phyloP scores from a whole-genome alignment of 2,329 filamentous ascomycete species.

The Penicillium sp. region DNA sequence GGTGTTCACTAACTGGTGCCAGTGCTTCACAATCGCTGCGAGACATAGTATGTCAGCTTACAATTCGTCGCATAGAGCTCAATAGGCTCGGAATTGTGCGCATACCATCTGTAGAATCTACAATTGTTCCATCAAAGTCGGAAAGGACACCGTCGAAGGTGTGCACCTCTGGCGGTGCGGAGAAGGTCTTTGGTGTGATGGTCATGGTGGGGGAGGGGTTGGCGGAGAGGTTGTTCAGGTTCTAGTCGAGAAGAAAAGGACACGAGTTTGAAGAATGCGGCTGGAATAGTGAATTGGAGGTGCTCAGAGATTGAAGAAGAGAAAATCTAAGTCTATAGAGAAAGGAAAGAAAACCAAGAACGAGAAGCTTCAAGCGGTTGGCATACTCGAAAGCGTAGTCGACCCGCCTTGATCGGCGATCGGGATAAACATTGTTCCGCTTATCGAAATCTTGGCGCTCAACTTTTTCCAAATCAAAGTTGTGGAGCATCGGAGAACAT shows the following conservation, averaged over 20 bases:
- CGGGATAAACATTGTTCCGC: conserved; percentile 30
- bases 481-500: conserved; percentile 11
- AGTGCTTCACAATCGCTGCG: conserved; percentile 59
- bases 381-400: conserved; percentile 9
- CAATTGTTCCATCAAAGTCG: conserved; percentile 47
- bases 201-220: conserved; percentile 28
- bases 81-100: not conserved
- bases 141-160: conserved; percentile 44
- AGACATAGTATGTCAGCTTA: conserved; percentile 48
- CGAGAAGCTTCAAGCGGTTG: conserved; percentile 6
- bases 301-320: not conserved
- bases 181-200: conserved; percentile 34
- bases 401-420: conserved; percentile 28
- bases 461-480: conserved; percentile 24
- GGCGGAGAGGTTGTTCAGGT: conserved; percentile 2
- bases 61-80: conserved; percentile 31
- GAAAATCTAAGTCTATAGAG: conserved; percentile 5
- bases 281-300: not conserved
- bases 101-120: conserved; percentile 45
- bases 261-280: not conserved
- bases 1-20: conserved; percentile 50
- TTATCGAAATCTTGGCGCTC: conserved; percentile 38
- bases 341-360: not conserved
- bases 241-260: not conserved
- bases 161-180: conserved; percentile 36